Percentiles rank a stretch among this genome's conserved stretches.
Conservation (phyloP, 768 basidiomycete species). For the Hypsizygus marmoreus region DNA sequence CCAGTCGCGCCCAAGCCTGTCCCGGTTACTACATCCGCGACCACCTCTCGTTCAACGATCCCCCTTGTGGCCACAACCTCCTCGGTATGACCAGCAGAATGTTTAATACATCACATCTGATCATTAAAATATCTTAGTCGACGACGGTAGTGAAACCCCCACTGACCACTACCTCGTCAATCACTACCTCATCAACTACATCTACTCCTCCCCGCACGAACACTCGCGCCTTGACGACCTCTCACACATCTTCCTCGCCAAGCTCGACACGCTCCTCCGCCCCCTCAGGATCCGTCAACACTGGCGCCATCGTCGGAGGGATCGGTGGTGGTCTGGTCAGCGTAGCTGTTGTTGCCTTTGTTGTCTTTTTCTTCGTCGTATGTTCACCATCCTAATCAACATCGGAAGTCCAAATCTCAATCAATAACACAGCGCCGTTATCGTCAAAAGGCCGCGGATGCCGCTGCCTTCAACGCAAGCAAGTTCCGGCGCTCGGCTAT, state of each 20-base stretch:
- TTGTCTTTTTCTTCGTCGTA: constrained; percentile 28
- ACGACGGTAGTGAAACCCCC: neutral
- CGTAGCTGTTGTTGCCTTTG: constrained; percentile 17
- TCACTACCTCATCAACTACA: neutral
- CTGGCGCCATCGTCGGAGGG: constrained; percentile 27
- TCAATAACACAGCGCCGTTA: constrained; percentile 32
- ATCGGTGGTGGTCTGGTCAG: constrained; percentile 24
- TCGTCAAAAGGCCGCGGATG: constrained; percentile 32
- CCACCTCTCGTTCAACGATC: too few relatives aligned
- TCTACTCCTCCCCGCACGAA: neutral
- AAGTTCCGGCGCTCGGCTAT: constrained; percentile 55
- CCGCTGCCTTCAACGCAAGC: constrained; percentile 46
- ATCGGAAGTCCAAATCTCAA: neutral
- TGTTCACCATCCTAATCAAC: neutral
- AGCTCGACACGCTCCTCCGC: neutral
- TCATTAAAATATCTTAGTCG: neutral
- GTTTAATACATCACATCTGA: neutral
- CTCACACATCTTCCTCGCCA: neutral
- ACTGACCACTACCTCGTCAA: constrained; percentile 7
- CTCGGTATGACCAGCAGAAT: too few relatives aligned
- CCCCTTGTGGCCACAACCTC: too few relatives aligned
- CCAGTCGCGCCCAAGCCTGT: too few relatives aligned
- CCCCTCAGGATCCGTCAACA: constrained; percentile 14
- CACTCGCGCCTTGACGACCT: neutral
- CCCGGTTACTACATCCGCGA: too few relatives aligned